phyloP scores from a whole-genome alignment of 2,329 filamentous ascomycete genomes.

The Exophiala bonariae region DNA sequence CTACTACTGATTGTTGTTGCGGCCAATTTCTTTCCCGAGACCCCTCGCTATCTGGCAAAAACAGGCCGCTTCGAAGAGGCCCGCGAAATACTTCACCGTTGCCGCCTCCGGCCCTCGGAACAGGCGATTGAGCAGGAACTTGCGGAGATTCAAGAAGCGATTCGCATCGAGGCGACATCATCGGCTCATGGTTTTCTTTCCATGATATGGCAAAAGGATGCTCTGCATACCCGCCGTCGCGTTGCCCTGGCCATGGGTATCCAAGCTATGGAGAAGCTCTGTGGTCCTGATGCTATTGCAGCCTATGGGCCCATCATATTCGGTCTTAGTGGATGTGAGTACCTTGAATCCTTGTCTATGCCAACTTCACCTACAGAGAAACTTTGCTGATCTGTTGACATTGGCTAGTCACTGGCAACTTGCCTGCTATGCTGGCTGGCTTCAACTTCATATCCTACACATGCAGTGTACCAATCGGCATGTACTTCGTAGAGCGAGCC shows the following conservation, averaged over 20 bases:
- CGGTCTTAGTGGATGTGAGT: conserved; percentile 20
- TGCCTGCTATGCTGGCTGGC: conserved; percentile 27
- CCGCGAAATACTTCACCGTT: conserved; percentile 16
- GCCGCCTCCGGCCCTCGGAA: conserved; percentile 10
- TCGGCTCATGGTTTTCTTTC: conserved; percentile 25
- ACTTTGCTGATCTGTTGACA: too few species aligned
- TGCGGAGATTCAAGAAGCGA: conserved; percentile 29
- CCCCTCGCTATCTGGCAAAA: conserved; percentile 37
- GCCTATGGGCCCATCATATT: conserved; percentile 29
- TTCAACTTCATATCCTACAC: conserved; percentile 30
- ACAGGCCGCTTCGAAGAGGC: conserved; percentile 27
- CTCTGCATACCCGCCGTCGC: conserved; percentile 27
- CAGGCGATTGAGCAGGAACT: conserved; percentile 27
- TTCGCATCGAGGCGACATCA: conserved; percentile 28
- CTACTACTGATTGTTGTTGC: conserved; percentile 56
- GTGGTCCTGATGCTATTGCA: conserved; percentile 28
- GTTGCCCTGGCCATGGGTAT: conserved; percentile 26
- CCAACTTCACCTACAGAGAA: too few species aligned
- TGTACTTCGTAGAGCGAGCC: conserved; percentile 38
- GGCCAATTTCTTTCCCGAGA: conserved; percentile 51
- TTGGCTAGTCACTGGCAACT: conserved; percentile 21
- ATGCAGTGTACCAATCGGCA: conserved; percentile 33
- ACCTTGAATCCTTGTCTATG: too few species aligned
- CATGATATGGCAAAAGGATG: conserved; percentile 30
- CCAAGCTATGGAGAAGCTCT: conserved; percentile 29